Conservation (phyloP, 371 early-diverging fungal species). For the Mortierella sp. region DNA sequence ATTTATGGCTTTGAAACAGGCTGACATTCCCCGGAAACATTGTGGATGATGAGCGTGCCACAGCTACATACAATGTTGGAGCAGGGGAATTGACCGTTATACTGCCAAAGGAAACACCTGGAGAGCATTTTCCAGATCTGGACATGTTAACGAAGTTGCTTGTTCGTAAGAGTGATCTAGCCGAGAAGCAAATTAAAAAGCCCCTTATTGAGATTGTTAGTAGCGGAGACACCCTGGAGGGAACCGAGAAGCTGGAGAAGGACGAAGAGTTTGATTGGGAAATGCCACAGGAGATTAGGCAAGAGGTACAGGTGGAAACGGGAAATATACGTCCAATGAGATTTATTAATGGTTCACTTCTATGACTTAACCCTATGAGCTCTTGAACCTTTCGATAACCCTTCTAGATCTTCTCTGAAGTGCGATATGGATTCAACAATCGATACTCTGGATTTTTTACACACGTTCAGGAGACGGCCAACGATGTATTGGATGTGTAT, state of each 20-base stretch:
- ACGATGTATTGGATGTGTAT: slow-evolving; percentile 85
- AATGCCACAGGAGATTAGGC: slow-evolving; percentile 78
- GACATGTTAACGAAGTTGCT: slow-evolving; percentile 88
- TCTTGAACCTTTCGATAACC: slow-evolving; percentile 6
- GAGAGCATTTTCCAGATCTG: slow-evolving; percentile 87
- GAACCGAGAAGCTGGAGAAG: slow-evolving; percentile 58
- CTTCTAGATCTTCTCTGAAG: slow-evolving; percentile 42
- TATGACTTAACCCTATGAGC: slow-evolving; percentile 1
- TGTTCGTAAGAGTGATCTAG: slow-evolving; percentile 70
- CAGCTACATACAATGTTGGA: slow-evolving; percentile 85
- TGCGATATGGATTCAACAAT: slow-evolving; percentile 92
- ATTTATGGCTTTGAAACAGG: slow-evolving; percentile 53
- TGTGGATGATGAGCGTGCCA: slow-evolving; percentile 88
- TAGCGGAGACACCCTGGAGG: slow-evolving; percentile 53
- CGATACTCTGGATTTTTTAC: slow-evolving; percentile 83
- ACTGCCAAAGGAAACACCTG: slow-evolving; percentile 83
- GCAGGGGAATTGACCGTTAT: slow-evolving; percentile 80
- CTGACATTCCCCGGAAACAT: slow-evolving; percentile 87
- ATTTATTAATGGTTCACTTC: background rate
- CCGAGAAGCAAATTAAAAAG: slow-evolving; percentile 56
- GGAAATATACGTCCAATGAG: background rate
- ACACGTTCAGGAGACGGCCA: slow-evolving; percentile 83
- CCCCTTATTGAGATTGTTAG: slow-evolving; percentile 80
- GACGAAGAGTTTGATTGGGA: slow-evolving; percentile 89
- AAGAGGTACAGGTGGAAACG: slow-evolving; percentile 33